These are phyloP conservation scores for Blastocystis sp. DNA, from an alignment of 352 stramenopile genomes.

Conservation along the genomic window DNA sequence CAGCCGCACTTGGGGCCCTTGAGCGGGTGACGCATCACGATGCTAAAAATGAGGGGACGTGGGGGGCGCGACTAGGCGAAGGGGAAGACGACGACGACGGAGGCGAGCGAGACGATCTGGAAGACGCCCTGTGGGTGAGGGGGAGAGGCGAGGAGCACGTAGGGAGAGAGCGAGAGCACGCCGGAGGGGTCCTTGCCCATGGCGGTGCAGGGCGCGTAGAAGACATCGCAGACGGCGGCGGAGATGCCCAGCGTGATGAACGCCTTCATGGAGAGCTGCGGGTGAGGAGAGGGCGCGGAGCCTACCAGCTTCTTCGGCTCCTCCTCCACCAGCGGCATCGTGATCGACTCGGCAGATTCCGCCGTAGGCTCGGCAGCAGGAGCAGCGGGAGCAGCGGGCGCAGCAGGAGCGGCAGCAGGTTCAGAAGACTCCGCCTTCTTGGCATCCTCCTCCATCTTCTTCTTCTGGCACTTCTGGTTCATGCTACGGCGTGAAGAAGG, in stretches of 20 bases:
- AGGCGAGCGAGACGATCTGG: constrained; percentile 46
- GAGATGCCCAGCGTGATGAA: constrained; percentile 59
- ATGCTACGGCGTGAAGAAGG: background rate
- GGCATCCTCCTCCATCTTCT: background rate
- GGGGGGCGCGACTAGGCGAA: constrained; percentile 26
- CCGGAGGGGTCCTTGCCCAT: constrained; percentile 24
- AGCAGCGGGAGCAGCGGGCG: background rate
- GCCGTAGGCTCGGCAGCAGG: background rate
- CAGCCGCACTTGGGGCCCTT: constrained; percentile 37
- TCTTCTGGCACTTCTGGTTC: constrained; percentile 61
- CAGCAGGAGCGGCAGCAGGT: background rate
- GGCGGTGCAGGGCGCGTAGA: constrained; percentile 59
- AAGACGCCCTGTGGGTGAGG: constrained; percentile 30
- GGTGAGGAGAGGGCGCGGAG: background rate
- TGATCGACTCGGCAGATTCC: no score
- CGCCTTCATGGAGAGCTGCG: constrained; percentile 25
- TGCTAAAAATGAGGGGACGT: constrained; percentile 18
- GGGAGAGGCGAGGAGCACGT: background rate
- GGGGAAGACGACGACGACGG: constrained; percentile 34
- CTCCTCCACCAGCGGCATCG: background rate
- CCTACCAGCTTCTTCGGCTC: constrained; percentile 46
- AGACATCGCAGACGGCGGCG: constrained; percentile 53
- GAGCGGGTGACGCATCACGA: constrained; percentile 65
- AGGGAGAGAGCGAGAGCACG: constrained; percentile 49
- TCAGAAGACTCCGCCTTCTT: background rate